These are phyloP conservation scores for Solanum chacoense DNA, from an alignment of 305 asterid genomes.

Conservation along the genomic window DNA sequence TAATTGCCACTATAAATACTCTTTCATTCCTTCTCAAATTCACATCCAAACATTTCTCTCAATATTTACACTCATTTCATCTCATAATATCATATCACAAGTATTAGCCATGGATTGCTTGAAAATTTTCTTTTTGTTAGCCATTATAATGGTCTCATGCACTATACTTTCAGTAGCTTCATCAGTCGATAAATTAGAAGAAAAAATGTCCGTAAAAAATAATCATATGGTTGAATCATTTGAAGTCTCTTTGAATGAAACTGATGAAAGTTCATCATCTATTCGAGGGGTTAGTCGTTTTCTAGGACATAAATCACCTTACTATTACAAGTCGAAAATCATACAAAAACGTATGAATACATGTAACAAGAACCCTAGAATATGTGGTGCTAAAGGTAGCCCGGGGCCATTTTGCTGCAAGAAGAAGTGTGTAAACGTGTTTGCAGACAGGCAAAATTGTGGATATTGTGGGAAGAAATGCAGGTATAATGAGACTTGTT, in stretches of 20 bases:
- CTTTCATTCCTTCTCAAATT: background rate
- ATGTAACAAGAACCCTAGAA: constrained; percentile 20
- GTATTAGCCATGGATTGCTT: background rate
- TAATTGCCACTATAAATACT: background rate
- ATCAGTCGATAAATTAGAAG: background rate
- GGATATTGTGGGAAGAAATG: constrained; percentile 18
- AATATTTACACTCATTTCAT: background rate
- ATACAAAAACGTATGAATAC: background rate
- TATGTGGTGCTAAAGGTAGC: constrained; percentile 8
- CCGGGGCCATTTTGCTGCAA: constrained; percentile 19
- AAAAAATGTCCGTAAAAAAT: background rate
- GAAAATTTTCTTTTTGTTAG: background rate
- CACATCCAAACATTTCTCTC: background rate
- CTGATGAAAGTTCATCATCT: background rate
- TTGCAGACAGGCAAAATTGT: constrained; percentile 10
- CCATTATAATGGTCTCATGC: background rate
- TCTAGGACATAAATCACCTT: background rate
- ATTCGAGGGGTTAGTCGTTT: constrained; percentile 1
- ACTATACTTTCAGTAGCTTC: background rate
- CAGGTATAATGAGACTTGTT: constrained; percentile 15
- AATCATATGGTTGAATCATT: background rate
- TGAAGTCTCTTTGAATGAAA: background rate
- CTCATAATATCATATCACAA: background rate
- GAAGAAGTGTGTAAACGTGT: constrained; percentile 22
- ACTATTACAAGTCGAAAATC: background rate